Conservation (phyloP, 139 green algal species). For the Micractinium sp. region DNA sequence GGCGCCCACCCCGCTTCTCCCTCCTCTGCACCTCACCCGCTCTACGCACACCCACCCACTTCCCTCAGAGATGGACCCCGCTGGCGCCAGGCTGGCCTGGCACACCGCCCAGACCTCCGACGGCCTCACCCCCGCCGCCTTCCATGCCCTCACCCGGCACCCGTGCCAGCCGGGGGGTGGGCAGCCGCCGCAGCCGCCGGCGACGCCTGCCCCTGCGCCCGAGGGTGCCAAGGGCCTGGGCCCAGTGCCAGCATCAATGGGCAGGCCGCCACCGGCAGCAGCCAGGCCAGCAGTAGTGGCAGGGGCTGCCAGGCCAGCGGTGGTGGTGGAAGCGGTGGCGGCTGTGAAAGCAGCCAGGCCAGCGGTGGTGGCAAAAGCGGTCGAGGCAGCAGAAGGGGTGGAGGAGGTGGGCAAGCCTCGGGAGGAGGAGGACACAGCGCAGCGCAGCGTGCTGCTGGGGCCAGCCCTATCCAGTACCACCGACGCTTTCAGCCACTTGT, state of each 20-base stretch:
- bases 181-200: not conserved
- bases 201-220: not conserved
- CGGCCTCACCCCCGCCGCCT: slow-evolving; percentile 11
- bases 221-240: not conserved
- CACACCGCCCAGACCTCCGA: not conserved
- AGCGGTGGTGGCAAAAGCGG: too few species aligned
- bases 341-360: too few species aligned
- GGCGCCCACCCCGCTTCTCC: too few species aligned
- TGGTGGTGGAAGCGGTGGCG: too few species aligned
- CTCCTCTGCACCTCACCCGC: not conserved
- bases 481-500: too few species aligned
- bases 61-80: not conserved
- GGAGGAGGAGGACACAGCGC: too few species aligned
- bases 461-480: too few species aligned
- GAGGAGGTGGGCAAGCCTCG: too few species aligned
- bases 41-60: not conserved
- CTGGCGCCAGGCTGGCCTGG: not conserved
- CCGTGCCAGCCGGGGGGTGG: not conserved
- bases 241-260: not conserved
- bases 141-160: not conserved
- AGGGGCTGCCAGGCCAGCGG: not conserved
- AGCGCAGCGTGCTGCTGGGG: too few species aligned
- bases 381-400: too few species aligned
- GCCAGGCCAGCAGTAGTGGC: not conserved
- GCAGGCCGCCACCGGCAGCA: not conserved